Evolutionary conservation across 2,329 filamentous ascomycete species (phyloP).

Genomic region (Amauroascus verrucosus): DNA sequence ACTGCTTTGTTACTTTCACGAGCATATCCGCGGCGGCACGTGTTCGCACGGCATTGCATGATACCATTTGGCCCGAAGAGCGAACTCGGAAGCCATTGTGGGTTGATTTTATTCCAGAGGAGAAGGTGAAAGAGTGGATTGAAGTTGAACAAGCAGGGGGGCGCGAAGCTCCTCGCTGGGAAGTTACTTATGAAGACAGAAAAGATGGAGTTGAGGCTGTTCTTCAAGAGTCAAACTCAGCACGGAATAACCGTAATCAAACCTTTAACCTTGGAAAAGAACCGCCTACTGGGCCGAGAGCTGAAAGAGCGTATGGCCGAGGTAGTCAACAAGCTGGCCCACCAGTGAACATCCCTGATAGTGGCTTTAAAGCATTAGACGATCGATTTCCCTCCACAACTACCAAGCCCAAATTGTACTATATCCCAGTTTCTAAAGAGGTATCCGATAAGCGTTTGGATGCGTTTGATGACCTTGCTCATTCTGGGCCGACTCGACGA

Average conservation of each 20-base stretch:
- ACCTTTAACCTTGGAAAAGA: slow-evolving; percentile 21
- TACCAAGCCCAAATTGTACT: slow-evolving; percentile 56
- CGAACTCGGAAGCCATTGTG: slow-evolving; percentile 71
- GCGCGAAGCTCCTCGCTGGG: slow-evolving; percentile 49
- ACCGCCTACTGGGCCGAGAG: slow-evolving; percentile 25
- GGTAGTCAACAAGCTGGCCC: slow-evolving; percentile 18
- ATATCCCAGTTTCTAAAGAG: slow-evolving; percentile 53
- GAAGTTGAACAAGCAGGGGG: slow-evolving; percentile 50
- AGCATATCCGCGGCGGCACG: slow-evolving; percentile 61
- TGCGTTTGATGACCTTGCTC: slow-evolving; percentile 40
- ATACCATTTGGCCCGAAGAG: slow-evolving; percentile 76
- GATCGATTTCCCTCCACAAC: slow-evolving; percentile 51
- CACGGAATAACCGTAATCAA: slow-evolving; percentile 8
- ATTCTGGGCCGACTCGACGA: slow-evolving; percentile 29
- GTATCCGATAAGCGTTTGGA: slow-evolving; percentile 57
- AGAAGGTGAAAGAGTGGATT: slow-evolving; percentile 65
- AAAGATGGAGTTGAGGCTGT: slow-evolving; percentile 48
- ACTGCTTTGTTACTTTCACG: slow-evolving; percentile 69
- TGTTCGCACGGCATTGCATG: slow-evolving; percentile 66
- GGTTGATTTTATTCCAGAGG: slow-evolving; percentile 79
- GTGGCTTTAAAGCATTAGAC: slow-evolving; percentile 48
- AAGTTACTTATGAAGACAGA: slow-evolving; percentile 58
- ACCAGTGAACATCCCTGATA: slow-evolving; percentile 19
- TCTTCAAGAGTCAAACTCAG: slow-evolving; percentile 40
- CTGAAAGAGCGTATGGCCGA: slow-evolving; percentile 18